phyloP scores from a whole-genome alignment of 768 basidiomycete genomes.

The Xerocomus brunneocitrinus region DNA sequence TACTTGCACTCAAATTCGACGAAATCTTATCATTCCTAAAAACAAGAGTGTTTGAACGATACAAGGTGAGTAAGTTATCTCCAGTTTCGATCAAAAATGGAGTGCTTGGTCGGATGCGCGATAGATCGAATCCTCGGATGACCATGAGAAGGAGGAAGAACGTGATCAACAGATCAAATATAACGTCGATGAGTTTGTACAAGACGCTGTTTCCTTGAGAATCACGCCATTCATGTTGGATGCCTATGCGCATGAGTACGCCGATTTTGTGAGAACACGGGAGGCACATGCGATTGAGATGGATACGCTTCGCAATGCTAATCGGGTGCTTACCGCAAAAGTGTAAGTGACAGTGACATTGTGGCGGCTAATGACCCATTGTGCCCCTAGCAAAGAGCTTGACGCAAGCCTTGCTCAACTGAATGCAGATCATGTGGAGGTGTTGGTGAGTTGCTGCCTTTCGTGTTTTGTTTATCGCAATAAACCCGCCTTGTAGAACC shows the following conservation, averaged over 20 bases:
- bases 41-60: slow-evolving; percentile 74
- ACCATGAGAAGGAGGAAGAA: slow-evolving; percentile 25
- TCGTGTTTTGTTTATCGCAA: slow-evolving; percentile 10
- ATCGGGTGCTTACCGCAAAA: slow-evolving; percentile 69
- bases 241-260: slow-evolving; percentile 82
- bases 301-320: slow-evolving; percentile 76
- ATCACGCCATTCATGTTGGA: slow-evolving; percentile 98
- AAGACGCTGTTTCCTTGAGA: slow-evolving; percentile 76
- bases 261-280: slow-evolving; percentile 68
- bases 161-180: slow-evolving; percentile 38
- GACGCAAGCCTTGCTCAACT: slow-evolving; percentile 76
- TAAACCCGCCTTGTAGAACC: slow-evolving; percentile 55
- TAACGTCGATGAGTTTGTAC: slow-evolving; percentile 76
- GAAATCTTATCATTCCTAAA: slow-evolving; percentile 85
- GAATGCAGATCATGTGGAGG: slow-evolving; percentile 76
- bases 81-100: not conserved
- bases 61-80: slow-evolving; percentile 44
- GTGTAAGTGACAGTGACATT: slow-evolving; percentile 52
- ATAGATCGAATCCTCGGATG: slow-evolving; percentile 28
- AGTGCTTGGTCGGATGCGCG: not conserved
- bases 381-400: slow-evolving; percentile 60
- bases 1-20: slow-evolving; percentile 86
- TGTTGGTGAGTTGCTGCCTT: slow-evolving; percentile 45
- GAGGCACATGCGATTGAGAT: slow-evolving; percentile 84
- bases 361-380: slow-evolving; percentile 1